A percentile compares a stretch with the other conserved stretches of the same genome.
Evolutionary conservation across 106 monocot genomes (phyloP).

Genomic region (Vanilla planifolia): DNA sequence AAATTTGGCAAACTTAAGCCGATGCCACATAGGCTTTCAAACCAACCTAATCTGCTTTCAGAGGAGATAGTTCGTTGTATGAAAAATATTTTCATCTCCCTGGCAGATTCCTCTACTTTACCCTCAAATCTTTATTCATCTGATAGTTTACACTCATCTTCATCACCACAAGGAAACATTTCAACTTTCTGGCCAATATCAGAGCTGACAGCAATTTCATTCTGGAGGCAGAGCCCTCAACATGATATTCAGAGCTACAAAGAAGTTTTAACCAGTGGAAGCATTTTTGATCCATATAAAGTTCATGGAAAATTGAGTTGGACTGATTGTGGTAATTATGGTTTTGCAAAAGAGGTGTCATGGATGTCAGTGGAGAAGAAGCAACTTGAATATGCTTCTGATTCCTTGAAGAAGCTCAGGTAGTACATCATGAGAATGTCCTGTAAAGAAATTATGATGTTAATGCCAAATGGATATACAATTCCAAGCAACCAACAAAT

Average conservation of each 20-base stretch:
- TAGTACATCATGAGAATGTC: no score
- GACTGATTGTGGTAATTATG: constrained; percentile 75
- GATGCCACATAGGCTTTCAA: constrained; percentile 34
- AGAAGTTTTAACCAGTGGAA: constrained; percentile 37
- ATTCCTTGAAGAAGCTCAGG: constrained; percentile 68
- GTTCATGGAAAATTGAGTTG: constrained; percentile 67
- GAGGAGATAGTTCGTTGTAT: constrained; percentile 85
- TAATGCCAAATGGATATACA: no score
- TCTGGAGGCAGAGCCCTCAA: constrained; percentile 55
- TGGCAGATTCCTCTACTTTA: constrained; percentile 43
- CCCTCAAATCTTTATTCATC: constrained; percentile 21
- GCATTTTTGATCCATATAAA: constrained; percentile 70
- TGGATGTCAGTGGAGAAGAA: constrained; percentile 93
- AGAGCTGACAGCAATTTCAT: constrained; percentile 41
- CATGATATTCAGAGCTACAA: constrained; percentile 35
- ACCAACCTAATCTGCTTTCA: constrained; percentile 57
- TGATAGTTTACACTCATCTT: constrained; percentile 17
- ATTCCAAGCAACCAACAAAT: no score
- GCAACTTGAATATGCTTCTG: constrained; percentile 87
- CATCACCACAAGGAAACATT: constrained; percentile 42
- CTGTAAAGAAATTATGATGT: no score
- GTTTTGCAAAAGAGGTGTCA: constrained; percentile 70
- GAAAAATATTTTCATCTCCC: constrained; percentile 79
- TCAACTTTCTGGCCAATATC: constrained; percentile 61
- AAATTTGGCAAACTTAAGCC: constrained; percentile 27